Evolutionary conservation across 306 rosid genomes (phyloP).

Genomic region (Ormosia semicastrata): DNA sequence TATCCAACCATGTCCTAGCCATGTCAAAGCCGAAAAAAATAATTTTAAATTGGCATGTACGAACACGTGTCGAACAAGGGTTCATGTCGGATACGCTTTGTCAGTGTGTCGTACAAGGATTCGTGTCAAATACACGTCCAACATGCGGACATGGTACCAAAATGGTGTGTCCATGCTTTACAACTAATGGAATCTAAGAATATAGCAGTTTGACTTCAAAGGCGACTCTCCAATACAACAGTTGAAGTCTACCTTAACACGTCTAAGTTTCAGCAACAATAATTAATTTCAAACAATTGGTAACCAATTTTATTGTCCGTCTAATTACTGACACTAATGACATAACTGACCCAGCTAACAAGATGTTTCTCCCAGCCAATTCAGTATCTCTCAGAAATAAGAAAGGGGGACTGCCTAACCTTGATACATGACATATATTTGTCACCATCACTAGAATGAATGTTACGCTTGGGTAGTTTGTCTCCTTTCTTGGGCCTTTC

Average conservation of each 20-base stretch:
- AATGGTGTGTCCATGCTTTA: too few species aligned
- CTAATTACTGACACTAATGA: conserved; percentile 21
- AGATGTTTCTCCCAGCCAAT: background rate
- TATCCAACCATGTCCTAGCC: too few species aligned
- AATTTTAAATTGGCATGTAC: too few species aligned
- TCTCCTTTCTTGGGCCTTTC: conserved; percentile 56
- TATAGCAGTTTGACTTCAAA: background rate
- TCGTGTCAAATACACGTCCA: too few species aligned
- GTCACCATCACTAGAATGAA: conserved; percentile 59
- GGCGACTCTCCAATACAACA: background rate
- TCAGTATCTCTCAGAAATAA: background rate
- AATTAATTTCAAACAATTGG: background rate
- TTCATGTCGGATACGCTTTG: too few species aligned
- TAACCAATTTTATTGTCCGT: background rate
- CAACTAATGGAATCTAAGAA: background rate
- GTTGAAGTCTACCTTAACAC: background rate
- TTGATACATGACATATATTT: conserved; percentile 94
- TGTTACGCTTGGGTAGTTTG: conserved; percentile 46
- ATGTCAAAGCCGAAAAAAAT: too few species aligned
- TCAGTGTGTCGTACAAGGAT: too few species aligned
- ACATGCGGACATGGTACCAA: too few species aligned
- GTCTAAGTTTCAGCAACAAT: background rate
- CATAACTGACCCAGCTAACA: conserved; percentile 12
- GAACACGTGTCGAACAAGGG: too few species aligned
- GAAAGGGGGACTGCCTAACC: conserved; percentile 53